Conservation (phyloP, 139 green algal species). For the Coccomyxa sp. region DNA sequence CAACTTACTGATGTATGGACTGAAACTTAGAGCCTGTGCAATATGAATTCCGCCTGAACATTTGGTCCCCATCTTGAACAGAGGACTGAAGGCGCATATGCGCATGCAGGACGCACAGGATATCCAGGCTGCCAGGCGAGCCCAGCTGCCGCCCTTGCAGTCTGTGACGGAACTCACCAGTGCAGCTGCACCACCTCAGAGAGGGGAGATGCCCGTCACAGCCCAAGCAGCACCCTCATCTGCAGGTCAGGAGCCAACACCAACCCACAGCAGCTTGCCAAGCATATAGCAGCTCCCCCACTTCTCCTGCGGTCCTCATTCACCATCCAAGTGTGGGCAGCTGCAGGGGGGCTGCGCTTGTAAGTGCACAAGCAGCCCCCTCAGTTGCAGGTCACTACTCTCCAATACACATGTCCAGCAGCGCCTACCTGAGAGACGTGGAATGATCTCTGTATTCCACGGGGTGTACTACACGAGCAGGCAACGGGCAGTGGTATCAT, state of each 20-base stretch:
- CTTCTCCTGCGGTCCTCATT: too few relatives aligned
- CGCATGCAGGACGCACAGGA: constrained; percentile 37
- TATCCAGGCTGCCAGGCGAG: constrained; percentile 9
- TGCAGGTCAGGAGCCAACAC: constrained; percentile 4
- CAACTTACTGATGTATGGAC: too few relatives aligned
- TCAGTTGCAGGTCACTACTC: background rate
- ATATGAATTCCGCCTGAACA: background rate
- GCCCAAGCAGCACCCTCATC: background rate
- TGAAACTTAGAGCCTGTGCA: background rate
- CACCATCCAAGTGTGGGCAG: too few relatives aligned
- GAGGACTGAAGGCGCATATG: background rate
- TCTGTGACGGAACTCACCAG: constrained; percentile 59
- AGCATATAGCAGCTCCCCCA: too few relatives aligned
- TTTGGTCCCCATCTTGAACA: background rate
- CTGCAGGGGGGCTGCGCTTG: too few relatives aligned
- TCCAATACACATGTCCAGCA: too few relatives aligned
- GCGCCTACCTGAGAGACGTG: too few relatives aligned
- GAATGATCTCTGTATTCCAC: too few relatives aligned
- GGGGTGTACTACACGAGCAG: too few relatives aligned
- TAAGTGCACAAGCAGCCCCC: too few relatives aligned
- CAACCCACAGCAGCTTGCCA: too few relatives aligned
- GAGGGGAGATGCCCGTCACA: constrained; percentile 6
- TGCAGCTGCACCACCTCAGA: constrained; percentile 38
- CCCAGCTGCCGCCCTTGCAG: constrained; percentile 58
- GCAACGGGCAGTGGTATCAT: too few relatives aligned